Conservation (phyloP, 1,284 basidiomycete genomes). For the Malassezia obtusa region DNA sequence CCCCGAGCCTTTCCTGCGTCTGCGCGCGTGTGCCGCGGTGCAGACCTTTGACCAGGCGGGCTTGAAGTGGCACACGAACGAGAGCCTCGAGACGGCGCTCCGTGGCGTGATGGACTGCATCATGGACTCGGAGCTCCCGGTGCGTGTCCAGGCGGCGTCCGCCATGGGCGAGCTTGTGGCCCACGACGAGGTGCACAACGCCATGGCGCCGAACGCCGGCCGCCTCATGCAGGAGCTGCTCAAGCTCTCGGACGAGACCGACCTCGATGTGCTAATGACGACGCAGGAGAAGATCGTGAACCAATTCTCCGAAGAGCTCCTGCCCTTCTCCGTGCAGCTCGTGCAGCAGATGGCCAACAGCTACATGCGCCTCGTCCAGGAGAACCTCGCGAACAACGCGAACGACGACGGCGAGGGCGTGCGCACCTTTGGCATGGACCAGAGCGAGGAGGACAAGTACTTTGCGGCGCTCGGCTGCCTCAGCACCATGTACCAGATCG, state of each 20-base stretch:
- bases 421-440: constrained; percentile 57
- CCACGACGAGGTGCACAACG: constrained; percentile 59
- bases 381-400: constrained; percentile 49
- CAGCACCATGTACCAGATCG: constrained; percentile 51
- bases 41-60: constrained; percentile 36
- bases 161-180: constrained; percentile 68
- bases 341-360: constrained; percentile 54
- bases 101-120: constrained; percentile 42
- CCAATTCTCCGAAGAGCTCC: constrained; percentile 69
- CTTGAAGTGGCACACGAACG: constrained; percentile 33
- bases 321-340: constrained; percentile 75
- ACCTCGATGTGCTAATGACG: constrained; percentile 70
- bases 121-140: constrained; percentile 64
- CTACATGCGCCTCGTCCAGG: constrained; percentile 58
- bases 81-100: constrained; percentile 39
- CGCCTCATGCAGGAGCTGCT: constrained; percentile 82
- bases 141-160: constrained; percentile 71
- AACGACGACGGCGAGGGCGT: constrained; percentile 55
- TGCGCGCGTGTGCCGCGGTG: constrained; percentile 38
- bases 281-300: constrained; percentile 77
- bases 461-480: constrained; percentile 67
- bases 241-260: constrained; percentile 77
- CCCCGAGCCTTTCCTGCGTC: constrained; percentile 34
- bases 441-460: constrained; percentile 54
- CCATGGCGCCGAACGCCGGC: constrained; percentile 68